Base-by-base conservation (phyloP, 352 stramenopile species). In the Plasmopara halstedii region DNA sequence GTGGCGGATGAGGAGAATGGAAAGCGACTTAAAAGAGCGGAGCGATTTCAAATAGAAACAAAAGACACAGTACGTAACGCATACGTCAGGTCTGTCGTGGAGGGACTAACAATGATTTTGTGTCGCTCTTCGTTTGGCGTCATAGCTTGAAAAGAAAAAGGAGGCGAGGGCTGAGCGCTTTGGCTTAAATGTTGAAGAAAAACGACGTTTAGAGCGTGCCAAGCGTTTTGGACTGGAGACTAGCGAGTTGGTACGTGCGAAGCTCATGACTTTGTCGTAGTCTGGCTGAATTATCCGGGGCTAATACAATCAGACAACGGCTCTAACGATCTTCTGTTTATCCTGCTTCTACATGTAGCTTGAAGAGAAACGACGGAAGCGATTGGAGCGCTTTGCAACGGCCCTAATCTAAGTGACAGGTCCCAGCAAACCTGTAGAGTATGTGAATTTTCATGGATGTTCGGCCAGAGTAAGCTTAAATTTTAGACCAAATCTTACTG, bases 191-290 rank as follows among this genome's bases (percentile, higher is more conserved):
- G 79, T 60, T 15, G 79, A 94, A 45, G 64, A 80, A 40, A 89
- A 91, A 48, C 71, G 73, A 38, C 79, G 78, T 46, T 59, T 94
- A 40, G 74, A 94, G 21, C 82, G 82, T 20, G 82, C 82, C 33
- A 86, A 90, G 61, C 79, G 82, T 44, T 94, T 94, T 47, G 74
- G 77, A 11, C 60, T 94, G 14, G 79, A 91, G 62, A 91, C 74
- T 2, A 65, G 68, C 21, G 79, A 94, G 56, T 67, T 83, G 53
- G 82, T 93, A 62, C 57, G 61, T 68, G 35, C 18, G 19, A 45
- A 25, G 37, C 15, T 53, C 42, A 13, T 33, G 17, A 6, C 20
- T 10, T 37, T 32, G 20, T 50, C 22, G 42, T 25, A 18, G 35
- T 42, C 22, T 62, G 31, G 22, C 40, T 37, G 18, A 46, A 29